Conservation (phyloP, 2,329 filamentous ascomycete species). For the Colletotrichum aenigma region DNA sequence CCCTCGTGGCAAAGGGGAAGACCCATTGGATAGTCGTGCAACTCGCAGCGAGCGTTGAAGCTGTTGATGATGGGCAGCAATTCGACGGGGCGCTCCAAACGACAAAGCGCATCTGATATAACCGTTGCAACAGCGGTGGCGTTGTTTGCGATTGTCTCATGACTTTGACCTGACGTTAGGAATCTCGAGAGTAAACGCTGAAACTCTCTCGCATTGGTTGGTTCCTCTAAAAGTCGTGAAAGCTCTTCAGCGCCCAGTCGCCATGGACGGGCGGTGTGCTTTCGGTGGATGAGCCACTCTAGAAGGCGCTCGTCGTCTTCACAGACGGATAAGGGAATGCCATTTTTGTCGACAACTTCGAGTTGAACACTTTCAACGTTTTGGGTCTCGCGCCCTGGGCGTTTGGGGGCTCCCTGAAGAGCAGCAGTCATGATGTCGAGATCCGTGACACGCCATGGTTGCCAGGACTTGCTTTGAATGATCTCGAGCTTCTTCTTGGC, state of each 20-base stretch:
- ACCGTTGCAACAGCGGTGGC: neutral
- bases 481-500: slow-evolving; percentile 19
- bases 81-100: slow-evolving; percentile 11
- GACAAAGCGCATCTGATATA: neutral
- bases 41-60: slow-evolving; percentile 36
- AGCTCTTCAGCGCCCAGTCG: neutral
- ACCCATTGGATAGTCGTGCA: slow-evolving; percentile 26
- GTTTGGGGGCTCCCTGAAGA: slow-evolving; percentile 25
- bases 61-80: slow-evolving; percentile 46
- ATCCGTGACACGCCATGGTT: slow-evolving; percentile 42
- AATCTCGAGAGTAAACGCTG: neutral
- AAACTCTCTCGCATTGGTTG: neutral
- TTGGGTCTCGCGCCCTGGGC: neutral
- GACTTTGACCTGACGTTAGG: neutral
- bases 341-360: slow-evolving; percentile 27
- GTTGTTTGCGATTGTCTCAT: neutral
- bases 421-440: slow-evolving; percentile 47
- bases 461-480: neutral
- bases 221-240: neutral
- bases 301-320: slow-evolving; percentile 35
- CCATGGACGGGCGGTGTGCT: neutral
- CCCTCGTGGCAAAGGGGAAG: slow-evolving; percentile 31
- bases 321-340: slow-evolving; percentile 30
- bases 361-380: neutral
- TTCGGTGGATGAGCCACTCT: slow-evolving; percentile 38